A percentile compares a stretch with the other conserved stretches of the same genome.
Conservation (phyloP, 305 asterid species). For the Solanum aculeatissimum region DNA sequence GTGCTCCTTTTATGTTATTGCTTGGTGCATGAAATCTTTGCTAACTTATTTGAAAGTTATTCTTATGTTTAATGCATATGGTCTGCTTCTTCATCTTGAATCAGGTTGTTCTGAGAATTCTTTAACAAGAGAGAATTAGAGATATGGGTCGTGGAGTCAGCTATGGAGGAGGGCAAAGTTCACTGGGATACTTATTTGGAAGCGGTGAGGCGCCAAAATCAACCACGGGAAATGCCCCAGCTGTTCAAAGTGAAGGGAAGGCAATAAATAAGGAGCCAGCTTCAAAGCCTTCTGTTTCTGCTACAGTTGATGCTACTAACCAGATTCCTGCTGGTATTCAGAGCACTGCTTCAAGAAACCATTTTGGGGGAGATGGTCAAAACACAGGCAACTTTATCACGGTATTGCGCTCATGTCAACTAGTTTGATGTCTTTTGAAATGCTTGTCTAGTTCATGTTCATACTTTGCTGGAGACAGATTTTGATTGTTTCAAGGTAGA, state of each 20-base stretch:
- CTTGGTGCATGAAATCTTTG: neutral
- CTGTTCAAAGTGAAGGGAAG: neutral
- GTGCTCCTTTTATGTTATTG: neutral
- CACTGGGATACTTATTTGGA: constrained; percentile 26
- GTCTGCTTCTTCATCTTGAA: neutral
- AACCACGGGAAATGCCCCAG: neutral
- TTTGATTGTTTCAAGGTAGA: neutral
- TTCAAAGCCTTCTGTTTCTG: constrained; percentile 35
- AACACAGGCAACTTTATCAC: constrained; percentile 57
- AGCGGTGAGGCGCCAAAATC: neutral
- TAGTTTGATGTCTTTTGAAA: neutral
- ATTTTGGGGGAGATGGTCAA: constrained; percentile 43
- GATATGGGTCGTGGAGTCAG: constrained; percentile 69
- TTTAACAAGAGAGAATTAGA: neutral
- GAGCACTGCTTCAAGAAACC: constrained; percentile 20
- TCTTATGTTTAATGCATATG: neutral
- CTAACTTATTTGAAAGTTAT: neutral
- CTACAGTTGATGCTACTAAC: constrained; percentile 37
- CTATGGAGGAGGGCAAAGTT: constrained; percentile 72
- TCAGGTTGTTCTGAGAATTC: neutral
- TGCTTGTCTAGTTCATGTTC: neutral
- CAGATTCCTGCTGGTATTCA: constrained; percentile 71
- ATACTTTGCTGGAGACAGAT: neutral
- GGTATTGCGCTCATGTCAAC: constrained; percentile 9
- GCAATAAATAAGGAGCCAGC: constrained; percentile 17